phyloP scores from a whole-genome alignment of 805 yeast species.

The Saccharomycopsis babjevae region DNA sequence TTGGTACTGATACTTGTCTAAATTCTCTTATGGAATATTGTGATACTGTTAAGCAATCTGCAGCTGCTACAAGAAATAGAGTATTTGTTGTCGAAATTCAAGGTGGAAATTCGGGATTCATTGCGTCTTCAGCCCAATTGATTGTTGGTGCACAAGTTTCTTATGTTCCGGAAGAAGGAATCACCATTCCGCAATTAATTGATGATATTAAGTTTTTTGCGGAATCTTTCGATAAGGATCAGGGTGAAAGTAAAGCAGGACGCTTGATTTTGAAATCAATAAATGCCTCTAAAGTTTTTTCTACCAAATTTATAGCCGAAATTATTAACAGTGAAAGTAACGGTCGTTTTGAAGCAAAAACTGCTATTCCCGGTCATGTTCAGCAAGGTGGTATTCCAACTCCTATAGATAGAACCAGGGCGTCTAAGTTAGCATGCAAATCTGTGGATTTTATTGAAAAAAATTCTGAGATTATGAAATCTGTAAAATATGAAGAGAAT shows the following conservation, averaged over 20 bases:
- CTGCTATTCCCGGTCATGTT: slow-evolving; percentile 80
- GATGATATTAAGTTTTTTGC: slow-evolving; percentile 55
- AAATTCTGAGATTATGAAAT: slow-evolving; percentile 22
- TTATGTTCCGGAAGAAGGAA: slow-evolving; percentile 67
- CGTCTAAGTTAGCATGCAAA: slow-evolving; percentile 59
- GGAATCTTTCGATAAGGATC: slow-evolving; percentile 47
- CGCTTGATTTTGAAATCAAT: slow-evolving; percentile 59
- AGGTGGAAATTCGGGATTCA: slow-evolving; percentile 77
- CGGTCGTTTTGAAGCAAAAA: slow-evolving; percentile 63
- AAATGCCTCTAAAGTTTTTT: slow-evolving; percentile 49
- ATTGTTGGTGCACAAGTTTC: slow-evolving; percentile 67
- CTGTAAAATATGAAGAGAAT: slow-evolving; percentile 24
- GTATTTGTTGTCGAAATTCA: slow-evolving; percentile 76
- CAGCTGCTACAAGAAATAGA: slow-evolving; percentile 68
- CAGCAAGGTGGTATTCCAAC: slow-evolving; percentile 79
- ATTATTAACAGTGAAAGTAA: slow-evolving; percentile 51
- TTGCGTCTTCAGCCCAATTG: slow-evolving; percentile 59
- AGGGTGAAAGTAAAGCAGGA: slow-evolving; percentile 61
- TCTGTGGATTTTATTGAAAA: slow-evolving; percentile 62
- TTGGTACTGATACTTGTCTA: slow-evolving; percentile 69
- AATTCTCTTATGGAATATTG: slow-evolving; percentile 63
- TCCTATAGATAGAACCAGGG: slow-evolving; percentile 67
- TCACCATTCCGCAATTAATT: slow-evolving; percentile 48
- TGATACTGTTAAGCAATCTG: slow-evolving; percentile 71
- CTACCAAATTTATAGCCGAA: slow-evolving; percentile 60